Evolutionary conservation across 2,329 filamentous ascomycete species (phyloP).

Genomic region (Apiospora saccharicola): DNA sequence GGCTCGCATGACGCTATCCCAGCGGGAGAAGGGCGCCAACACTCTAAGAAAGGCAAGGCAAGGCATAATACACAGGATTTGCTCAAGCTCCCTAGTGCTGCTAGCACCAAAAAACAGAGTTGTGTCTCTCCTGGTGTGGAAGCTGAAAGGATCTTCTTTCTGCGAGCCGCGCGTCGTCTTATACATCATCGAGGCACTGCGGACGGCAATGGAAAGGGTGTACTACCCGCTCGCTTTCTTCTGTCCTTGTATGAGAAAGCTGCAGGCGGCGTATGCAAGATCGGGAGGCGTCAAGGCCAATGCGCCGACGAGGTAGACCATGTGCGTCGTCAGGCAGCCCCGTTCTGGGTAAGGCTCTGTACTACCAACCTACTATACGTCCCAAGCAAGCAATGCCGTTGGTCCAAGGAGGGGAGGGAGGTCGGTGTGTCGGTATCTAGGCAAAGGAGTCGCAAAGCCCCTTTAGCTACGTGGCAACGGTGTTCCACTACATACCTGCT

Average conservation of each 20-base stretch:
- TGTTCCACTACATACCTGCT: constrained; percentile 14
- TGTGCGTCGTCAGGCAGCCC: constrained; percentile 1
- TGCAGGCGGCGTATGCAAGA: not conserved
- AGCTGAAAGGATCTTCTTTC: constrained; percentile 11
- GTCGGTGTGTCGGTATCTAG: not conserved
- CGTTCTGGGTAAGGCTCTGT: not conserved
- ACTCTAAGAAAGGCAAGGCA: not conserved
- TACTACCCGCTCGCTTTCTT: constrained; percentile 6
- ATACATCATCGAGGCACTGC: not conserved
- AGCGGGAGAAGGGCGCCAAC: not conserved
- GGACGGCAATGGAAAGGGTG: not conserved
- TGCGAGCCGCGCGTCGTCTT: constrained; percentile 6
- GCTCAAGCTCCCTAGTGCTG: constrained; percentile 13
- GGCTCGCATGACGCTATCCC: constrained; percentile 1
- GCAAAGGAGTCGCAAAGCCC: not conserved
- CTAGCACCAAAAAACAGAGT: not conserved
- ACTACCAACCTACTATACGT: not conserved
- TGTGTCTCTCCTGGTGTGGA: not conserved
- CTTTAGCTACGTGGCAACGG: constrained; percentile 18
- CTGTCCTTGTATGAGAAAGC: not conserved
- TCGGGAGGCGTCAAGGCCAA: not conserved
- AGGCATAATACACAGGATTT: not conserved
- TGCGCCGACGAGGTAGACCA: constrained; percentile 3
- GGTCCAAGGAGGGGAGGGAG: not conserved
- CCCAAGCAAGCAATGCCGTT: not conserved